Evolutionary conservation across 345 rosid species (phyloP).

Genomic region (Dipteronia sinensis): DNA sequence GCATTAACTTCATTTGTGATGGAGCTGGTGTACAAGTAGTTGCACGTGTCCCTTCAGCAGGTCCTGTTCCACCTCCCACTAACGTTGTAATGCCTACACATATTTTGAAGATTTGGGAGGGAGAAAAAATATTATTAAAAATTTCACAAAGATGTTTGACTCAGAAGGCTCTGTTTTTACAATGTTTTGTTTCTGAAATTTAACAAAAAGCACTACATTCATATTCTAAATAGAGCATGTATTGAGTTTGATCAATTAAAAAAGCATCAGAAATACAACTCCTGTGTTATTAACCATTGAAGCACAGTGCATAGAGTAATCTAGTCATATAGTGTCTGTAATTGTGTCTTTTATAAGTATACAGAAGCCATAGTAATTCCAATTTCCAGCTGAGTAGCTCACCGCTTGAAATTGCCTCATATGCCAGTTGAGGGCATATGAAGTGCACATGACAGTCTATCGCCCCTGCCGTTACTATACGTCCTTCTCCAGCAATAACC

Average conservation of each 20-base stretch:
- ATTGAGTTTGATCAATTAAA: neutral
- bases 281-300: neutral
- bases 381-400: conserved; percentile 30
- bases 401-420: conserved; percentile 98
- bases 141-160: conserved; percentile 7
- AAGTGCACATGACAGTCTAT: conserved; percentile 98
- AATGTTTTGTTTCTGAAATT: neutral
- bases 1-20: conserved; percentile 84
- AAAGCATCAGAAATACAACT: neutral
- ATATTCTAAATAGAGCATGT: neutral
- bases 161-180: neutral
- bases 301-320: neutral
- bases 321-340: neutral
- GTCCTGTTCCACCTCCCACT: conserved; percentile 99
- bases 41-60: conserved; percentile 94
- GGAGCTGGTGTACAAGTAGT: conserved; percentile 96
- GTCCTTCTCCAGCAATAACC: conserved; percentile 94
- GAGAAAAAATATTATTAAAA: conserved; percentile 2
- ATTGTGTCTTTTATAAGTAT: neutral
- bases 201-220: conserved; percentile 3
- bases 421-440: conserved; percentile 90
- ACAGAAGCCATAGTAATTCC: conserved; percentile 12
- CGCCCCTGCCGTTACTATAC: conserved; percentile 91
- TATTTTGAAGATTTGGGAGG: conserved; percentile 6
- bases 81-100: conserved; percentile 83